Evolutionary conservation across 2,329 filamentous ascomycete species (phyloP).

Genomic region (Sporothrix pseudoabietina): DNA sequence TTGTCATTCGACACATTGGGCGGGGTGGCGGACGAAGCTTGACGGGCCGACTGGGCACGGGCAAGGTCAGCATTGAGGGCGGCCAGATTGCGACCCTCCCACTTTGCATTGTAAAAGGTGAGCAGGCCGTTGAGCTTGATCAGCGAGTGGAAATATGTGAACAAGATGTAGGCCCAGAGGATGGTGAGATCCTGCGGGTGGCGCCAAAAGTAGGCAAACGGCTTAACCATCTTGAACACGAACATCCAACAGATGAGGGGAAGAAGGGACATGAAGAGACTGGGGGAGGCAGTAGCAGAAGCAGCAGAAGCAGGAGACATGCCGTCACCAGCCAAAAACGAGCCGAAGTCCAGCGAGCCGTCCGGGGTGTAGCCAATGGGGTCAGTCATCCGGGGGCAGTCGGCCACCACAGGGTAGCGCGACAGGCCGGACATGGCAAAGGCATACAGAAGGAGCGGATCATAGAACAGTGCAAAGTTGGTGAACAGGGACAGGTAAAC

Average conservation of each 20-base stretch:
- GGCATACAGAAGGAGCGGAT: constrained; percentile 47
- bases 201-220: constrained; percentile 54
- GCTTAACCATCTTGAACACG: constrained; percentile 59
- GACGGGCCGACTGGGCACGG: neutral
- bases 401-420: neutral
- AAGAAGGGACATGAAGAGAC: neutral
- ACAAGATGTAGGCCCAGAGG: constrained; percentile 54
- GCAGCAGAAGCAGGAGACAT: neutral
- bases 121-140: constrained; percentile 59
- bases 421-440: constrained; percentile 31
- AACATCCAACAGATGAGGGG: constrained; percentile 51
- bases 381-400: neutral
- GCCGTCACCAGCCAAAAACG: neutral
- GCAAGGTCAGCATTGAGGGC: constrained; percentile 33
- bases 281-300: neutral
- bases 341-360: neutral
- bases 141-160: constrained; percentile 60
- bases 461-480: constrained; percentile 60
- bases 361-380: neutral
- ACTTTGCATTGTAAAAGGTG: constrained; percentile 53
- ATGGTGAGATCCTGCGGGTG: constrained; percentile 56
- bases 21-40: neutral
- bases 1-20: neutral
- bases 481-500: constrained; percentile 57
- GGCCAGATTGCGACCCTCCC: constrained; percentile 46